A percentile compares a stretch with the other conserved stretches of the same genome.
These are phyloP conservation scores for Xylariaceae sp. DNA, from an alignment of 2,329 filamentous ascomycete species.

Conservation along the genomic window DNA sequence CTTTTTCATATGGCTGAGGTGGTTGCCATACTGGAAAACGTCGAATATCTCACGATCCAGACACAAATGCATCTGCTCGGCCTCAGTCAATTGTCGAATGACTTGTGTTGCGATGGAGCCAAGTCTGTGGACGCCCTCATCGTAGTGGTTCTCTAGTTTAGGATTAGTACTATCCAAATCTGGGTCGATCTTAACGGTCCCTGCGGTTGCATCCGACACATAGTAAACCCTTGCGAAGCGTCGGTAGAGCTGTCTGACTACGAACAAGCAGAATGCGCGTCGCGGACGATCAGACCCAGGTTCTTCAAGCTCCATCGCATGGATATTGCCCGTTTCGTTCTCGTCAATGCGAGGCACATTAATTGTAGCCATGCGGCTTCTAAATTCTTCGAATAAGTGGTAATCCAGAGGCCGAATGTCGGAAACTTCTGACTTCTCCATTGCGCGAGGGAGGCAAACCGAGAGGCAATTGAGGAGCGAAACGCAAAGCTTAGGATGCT, in stretches of 20 bases:
- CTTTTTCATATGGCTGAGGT: not conserved
- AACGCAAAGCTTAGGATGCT: slow-evolving; percentile 20
- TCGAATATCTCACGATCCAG: slow-evolving; percentile 22
- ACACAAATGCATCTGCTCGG: slow-evolving; percentile 24
- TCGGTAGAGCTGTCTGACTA: slow-evolving; percentile 28
- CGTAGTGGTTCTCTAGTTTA: not conserved
- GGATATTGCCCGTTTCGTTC: slow-evolving; percentile 13
- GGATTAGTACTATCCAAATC: slow-evolving; percentile 8
- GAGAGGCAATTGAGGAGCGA: slow-evolving; percentile 30
- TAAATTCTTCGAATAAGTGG: slow-evolving; percentile 18
- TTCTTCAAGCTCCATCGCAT: slow-evolving; percentile 8
- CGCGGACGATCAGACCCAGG: slow-evolving; percentile 12
- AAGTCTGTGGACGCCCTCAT: slow-evolving; percentile 15
- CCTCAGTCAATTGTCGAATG: slow-evolving; percentile 20
- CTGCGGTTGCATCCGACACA: not conserved
- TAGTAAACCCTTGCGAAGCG: slow-evolving; percentile 22
- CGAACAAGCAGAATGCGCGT: slow-evolving; percentile 24
- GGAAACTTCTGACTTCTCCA: slow-evolving; percentile 10
- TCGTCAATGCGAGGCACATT: slow-evolving; percentile 15
- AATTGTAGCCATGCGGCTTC: slow-evolving; percentile 7
- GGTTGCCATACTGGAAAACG: slow-evolving; percentile 19
- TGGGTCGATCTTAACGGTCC: not conserved
- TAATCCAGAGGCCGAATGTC: slow-evolving; percentile 15
- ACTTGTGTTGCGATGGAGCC: slow-evolving; percentile 27
- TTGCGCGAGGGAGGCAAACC: slow-evolving; percentile 16